Percentiles rank a stretch among this genome's conserved stretches.
phyloP scores from a whole-genome alignment of 2,329 filamentous ascomycete species.

The Pseudohalonectria lignicola region DNA sequence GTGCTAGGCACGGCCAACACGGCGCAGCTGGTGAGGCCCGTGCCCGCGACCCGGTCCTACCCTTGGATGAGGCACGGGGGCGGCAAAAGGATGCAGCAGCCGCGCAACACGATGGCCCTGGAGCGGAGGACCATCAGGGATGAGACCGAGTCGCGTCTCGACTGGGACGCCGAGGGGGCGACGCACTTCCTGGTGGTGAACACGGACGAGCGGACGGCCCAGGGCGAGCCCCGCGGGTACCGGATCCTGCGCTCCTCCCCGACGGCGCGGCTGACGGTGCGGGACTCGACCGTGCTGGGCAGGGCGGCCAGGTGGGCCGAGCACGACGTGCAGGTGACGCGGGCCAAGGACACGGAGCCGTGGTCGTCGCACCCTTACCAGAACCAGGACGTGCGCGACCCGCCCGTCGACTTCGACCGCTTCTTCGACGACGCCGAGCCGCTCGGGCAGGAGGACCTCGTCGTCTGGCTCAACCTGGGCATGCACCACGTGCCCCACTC shows the following conservation, averaged over 20 bases:
- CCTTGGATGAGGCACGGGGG: constrained; percentile 43
- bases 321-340: constrained; percentile 37
- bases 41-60: constrained; percentile 23
- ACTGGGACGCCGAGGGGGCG: constrained; percentile 35
- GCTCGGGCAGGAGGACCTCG: constrained; percentile 31
- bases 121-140: constrained; percentile 26
- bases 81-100: too few species aligned
- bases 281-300: constrained; percentile 32
- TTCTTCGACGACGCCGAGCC: constrained; percentile 33
- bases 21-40: constrained; percentile 22
- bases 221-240: constrained; percentile 38
- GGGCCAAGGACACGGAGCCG: constrained; percentile 41
- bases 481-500: constrained; percentile 48
- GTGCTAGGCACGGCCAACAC: constrained; percentile 35
- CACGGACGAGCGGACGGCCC: constrained; percentile 27
- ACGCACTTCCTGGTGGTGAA: constrained; percentile 41
- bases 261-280: constrained; percentile 32
- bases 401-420: constrained; percentile 36
- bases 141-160: constrained; percentile 31
- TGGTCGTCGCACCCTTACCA: constrained; percentile 32
- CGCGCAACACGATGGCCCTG: constrained; percentile 40
- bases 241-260: constrained; percentile 28
- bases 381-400: constrained; percentile 29
- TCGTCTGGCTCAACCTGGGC: constrained; percentile 40
- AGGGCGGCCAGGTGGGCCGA: constrained; percentile 36